A percentile compares a stretch with the other conserved stretches of the same genome.
phyloP scores from a whole-genome alignment of 345 rosid species.

The Eutrema heterophyllum region DNA sequence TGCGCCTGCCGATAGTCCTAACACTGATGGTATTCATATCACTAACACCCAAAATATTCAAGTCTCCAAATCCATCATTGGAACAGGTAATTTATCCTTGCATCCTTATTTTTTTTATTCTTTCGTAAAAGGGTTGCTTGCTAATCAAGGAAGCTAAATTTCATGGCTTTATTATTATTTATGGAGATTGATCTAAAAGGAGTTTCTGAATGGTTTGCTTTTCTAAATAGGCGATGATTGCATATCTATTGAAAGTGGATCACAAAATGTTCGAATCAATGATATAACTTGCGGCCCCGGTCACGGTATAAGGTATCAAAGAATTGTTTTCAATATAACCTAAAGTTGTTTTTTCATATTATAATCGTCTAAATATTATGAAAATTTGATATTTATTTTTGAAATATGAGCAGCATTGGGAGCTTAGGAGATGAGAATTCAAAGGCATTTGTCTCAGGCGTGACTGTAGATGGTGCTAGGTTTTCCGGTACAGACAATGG shows the following conservation, averaged over 20 bases:
- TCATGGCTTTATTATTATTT: neutral
- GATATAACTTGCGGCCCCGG: constrained; percentile 34
- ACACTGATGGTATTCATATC: constrained; percentile 89
- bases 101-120: no score
- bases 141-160: constrained; percentile 35
- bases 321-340: neutral
- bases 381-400: neutral
- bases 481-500: constrained; percentile 70
- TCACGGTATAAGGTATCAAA: constrained; percentile 30
- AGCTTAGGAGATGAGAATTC: constrained; percentile 60
- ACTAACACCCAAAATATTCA: constrained; percentile 55
- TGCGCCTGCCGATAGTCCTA: constrained; percentile 65
- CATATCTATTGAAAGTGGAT: constrained; percentile 49
- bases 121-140: constrained; percentile 42
- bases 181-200: neutral
- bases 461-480: constrained; percentile 61
- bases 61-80: constrained; percentile 44
- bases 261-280: constrained; percentile 28
- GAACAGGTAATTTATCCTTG: constrained; percentile 41
- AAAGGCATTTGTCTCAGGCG: constrained; percentile 58
- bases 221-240: constrained; percentile 71
- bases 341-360: neutral
- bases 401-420: constrained; percentile 54
- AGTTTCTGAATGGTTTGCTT: neutral
- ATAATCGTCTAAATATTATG: neutral